Percentiles rank a stretch among this genome's conserved stretches.
These are phyloP conservation scores for Pharus latifolius DNA, from an alignment of 176 grass and related monocot genomes.

Conservation along the genomic window DNA sequence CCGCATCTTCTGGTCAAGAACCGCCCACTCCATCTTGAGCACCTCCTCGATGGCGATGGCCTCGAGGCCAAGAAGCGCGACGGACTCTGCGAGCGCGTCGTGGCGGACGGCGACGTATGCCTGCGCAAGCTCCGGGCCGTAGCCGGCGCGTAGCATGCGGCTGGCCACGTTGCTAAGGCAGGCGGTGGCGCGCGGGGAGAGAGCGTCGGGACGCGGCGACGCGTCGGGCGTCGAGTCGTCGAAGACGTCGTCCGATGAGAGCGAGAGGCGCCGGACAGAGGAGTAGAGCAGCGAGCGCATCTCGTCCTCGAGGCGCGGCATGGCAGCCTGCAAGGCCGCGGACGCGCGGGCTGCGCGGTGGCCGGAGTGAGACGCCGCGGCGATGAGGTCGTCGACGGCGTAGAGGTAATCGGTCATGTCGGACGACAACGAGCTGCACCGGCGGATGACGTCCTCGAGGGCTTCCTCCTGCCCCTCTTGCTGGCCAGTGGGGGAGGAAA, in stretches of 20 bases:
- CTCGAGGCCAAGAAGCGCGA: slow-evolving; percentile 38
- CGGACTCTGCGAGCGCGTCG: slow-evolving; percentile 50
- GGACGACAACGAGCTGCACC: slow-evolving; percentile 6
- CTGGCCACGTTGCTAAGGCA: slow-evolving; percentile 27
- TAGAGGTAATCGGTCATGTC: slow-evolving; percentile 18
- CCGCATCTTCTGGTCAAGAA: slow-evolving; percentile 62
- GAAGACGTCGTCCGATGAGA: slow-evolving; percentile 19
- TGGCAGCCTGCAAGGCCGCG: slow-evolving; percentile 52
- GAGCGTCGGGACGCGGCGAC: slow-evolving; percentile 13
- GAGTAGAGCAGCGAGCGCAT: slow-evolving; percentile 42
- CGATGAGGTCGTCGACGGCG: slow-evolving; percentile 45
- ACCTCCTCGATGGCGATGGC: slow-evolving; percentile 70
- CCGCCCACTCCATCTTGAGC: slow-evolving; percentile 49
- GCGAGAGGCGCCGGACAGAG: slow-evolving; percentile 14
- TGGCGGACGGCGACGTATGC: slow-evolving; percentile 48
- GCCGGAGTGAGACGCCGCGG: slow-evolving; percentile 24
- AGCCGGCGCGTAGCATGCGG: slow-evolving; percentile 58
- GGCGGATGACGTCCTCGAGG: slow-evolving; percentile 26
- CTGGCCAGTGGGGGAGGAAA: background rate
- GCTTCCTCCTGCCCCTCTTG: slow-evolving; percentile 13
- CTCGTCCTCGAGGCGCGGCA: slow-evolving; percentile 78
- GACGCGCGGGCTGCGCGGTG: slow-evolving; percentile 28
- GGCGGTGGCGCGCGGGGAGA: slow-evolving; percentile 15
- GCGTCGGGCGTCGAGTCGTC: slow-evolving; percentile 15
- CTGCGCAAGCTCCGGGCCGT: slow-evolving; percentile 63